Percentiles rank a stretch among this genome's conserved stretches.
phyloP scores from a whole-genome alignment of 1,284 basidiomycete species.

The Meira nashicola region DNA sequence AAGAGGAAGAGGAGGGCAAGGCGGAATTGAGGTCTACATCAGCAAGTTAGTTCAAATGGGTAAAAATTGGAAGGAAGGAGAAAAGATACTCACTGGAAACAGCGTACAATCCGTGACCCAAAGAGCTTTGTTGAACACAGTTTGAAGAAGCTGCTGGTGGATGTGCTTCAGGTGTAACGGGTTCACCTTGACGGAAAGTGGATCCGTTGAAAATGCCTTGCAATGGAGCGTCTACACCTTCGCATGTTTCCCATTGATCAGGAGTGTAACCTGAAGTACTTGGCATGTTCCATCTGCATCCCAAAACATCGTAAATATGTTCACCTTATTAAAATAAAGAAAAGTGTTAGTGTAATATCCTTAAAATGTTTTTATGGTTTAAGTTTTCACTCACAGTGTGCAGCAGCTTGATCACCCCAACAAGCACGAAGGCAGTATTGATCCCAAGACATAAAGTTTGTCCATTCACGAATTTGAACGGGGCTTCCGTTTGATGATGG shows the following conservation, averaged over 20 bases:
- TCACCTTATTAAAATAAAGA: slow-evolving; percentile 10
- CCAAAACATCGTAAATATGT: slow-evolving; percentile 46
- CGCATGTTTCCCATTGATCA: slow-evolving; percentile 39
- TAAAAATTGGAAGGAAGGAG: no score
- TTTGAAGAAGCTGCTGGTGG: slow-evolving; percentile 20
- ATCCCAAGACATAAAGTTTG: slow-evolving; percentile 42
- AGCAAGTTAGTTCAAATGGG: no score
- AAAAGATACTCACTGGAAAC: no score
- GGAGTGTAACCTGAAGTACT: slow-evolving; percentile 24
- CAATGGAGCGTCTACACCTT: slow-evolving; percentile 32
- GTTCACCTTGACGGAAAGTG: slow-evolving; percentile 41
- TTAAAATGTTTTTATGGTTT: no score
- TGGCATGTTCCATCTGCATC: slow-evolving; percentile 46
- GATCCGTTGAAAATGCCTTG: slow-evolving; percentile 41
- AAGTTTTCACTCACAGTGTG: slow-evolving; percentile 30
- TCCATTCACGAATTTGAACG: slow-evolving; percentile 31
- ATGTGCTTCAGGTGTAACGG: slow-evolving; percentile 24
- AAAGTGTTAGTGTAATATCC: background rate
- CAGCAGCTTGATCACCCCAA: slow-evolving; percentile 29
- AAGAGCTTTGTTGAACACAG: slow-evolving; percentile 20
- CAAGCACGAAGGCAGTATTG: slow-evolving; percentile 48
- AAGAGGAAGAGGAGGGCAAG: no score
- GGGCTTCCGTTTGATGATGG: slow-evolving; percentile 27
- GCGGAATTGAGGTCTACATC: no score
- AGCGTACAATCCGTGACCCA: slow-evolving; percentile 15